Evolutionary conservation across 2,329 filamentous ascomycete genomes (phyloP), one percentile per base, ranked within the genome.

Genomic region (Pezizomycotina sp.): DNA sequence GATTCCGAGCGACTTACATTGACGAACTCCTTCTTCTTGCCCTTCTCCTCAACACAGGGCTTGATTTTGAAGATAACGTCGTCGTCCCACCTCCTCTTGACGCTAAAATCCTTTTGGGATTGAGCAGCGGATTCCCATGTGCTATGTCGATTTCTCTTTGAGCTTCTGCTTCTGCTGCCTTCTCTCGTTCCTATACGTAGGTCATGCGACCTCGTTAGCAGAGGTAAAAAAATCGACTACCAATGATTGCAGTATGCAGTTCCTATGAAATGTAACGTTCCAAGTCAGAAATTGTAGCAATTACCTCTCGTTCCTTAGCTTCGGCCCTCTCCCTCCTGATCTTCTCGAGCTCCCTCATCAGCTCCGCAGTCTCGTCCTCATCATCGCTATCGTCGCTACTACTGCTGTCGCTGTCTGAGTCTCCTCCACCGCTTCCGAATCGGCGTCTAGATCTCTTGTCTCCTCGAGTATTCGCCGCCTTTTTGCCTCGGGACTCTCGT

Each of bases 1-100:
- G 18, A 27, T 20, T 14, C 7, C 14, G 21, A 31, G 25, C 30
- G 24, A 34, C 34, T 23, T n/a, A n/a, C 28, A 34, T 39, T 24
- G 58, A 98, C 84, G 61, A 98, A 98, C 59, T 92, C 84, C 63
- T 86, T 91, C 60, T 69, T 71, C 63, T 77, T 83, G 46, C 77
- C 74, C 63, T 77, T 84, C 46, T 93, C 82, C 54, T 95, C 86
- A 1, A 84, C 92, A 6, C 86, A 89, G 21, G 86, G 89, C 61
- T 98, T 89, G 58, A 98, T 98, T 64, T 92, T 95, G 62, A 98
- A 98, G 2, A 98, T 84, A 8, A 98, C 89, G 56, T 98, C 89
- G 52, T 98, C 89, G 51, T 98, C 89, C 89, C 89, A 98, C 50
- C 84, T 62, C 49, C 81, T 65, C 66, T 92, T 93, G 53, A 93